Evolutionary conservation across 2,329 filamentous ascomycete species (phyloP), one percentile per base, ranked within the genome.

Genomic region (Penicillium sp.): DNA sequence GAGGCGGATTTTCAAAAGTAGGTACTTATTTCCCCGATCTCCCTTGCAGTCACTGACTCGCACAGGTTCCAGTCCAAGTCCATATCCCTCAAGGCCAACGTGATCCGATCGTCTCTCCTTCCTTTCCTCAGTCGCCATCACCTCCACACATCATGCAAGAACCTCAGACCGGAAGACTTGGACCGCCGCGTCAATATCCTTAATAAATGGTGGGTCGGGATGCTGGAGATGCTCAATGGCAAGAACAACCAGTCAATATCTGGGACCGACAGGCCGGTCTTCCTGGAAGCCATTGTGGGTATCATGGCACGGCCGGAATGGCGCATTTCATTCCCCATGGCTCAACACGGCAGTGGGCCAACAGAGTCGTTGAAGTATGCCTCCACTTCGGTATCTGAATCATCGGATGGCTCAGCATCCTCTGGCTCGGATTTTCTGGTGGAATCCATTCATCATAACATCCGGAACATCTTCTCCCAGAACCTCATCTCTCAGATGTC

Each of bases 221-320:
- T 96, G 38, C 75, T 96, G 52, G 91, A 94, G 55, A 85, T 96
- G 78, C 82, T 96, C 22, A 87, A 92, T 60, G 88, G 88, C 31
- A 83, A 83, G 57, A 84, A 87, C 67, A 87, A 87, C 52, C 88
- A 91, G 64, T 87, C 88, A 3, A 86, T 96, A 13, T 86, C 90
- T 1, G 90, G 90, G 10, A 87, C 90, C n/a, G 92, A 96, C 66
- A 82, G 91, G 31, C 90, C 91, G 0, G 82, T 86, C 3, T 84
- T 96, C 41, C 81, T 96, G 31, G 92, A 96, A 67, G 88, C 86
- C 5, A 82, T 89, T 21, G 86, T 88, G 45, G 84, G 88, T 49
- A 85, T 97, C 67, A 96, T 96, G 92, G 88, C 88, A 73, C 84
- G 92, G 44, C 86, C 88, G 0, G 92, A 97, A 75, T 97, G 92